Evolutionary conservation across 23 red algal genomes (phyloP), one percentile per base, ranked within the genome.

Genomic region (Chondrus crispus): DNA sequence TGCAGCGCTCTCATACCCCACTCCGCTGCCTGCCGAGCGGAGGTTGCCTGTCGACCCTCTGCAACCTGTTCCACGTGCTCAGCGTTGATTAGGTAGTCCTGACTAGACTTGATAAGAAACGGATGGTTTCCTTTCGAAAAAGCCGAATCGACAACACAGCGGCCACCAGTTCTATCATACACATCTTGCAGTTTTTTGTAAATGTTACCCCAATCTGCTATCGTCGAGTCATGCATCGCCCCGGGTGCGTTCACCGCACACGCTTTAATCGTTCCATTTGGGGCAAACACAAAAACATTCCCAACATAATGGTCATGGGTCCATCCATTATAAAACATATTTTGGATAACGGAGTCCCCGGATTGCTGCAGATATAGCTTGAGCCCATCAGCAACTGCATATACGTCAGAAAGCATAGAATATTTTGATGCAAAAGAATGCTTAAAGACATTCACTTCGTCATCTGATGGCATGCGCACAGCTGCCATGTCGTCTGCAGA

Each of bases 271-370:
- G 20, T 0, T 20, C 1, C 74, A 0, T 46, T 49, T 16, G 78
- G 1, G 1, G 30, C 51, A 60, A 60, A 82, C 26, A 62, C 78
- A 60, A 82, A 82, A 53, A 82, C 78, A 51, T 82, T 82, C n/a
- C 30, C 46, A 54, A 82, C 78, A 37, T 82, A 82, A 82, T 82
- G 78, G 43, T 60, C 12, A 47, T 82, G 78, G 22, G 46, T 82
- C 51, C 78, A 82, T 26, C 78, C 46, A 60, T 58, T 82, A 57
- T 60, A 57, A 57, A 82, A 82, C 78, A 82, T 82, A 60, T 82
- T 82, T 20, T 82, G 78, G 29, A 82, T 53, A 28, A 82, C 10
- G 1, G 1, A 22, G 43, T 14, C 26, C 26, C 2, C 48, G 1
- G 11, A 35, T 82, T 82, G 46, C 2, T 60, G 20, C 28, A 82